Conservation (phyloP, 352 stramenopile species). For the Phytopythium montanum region DNA sequence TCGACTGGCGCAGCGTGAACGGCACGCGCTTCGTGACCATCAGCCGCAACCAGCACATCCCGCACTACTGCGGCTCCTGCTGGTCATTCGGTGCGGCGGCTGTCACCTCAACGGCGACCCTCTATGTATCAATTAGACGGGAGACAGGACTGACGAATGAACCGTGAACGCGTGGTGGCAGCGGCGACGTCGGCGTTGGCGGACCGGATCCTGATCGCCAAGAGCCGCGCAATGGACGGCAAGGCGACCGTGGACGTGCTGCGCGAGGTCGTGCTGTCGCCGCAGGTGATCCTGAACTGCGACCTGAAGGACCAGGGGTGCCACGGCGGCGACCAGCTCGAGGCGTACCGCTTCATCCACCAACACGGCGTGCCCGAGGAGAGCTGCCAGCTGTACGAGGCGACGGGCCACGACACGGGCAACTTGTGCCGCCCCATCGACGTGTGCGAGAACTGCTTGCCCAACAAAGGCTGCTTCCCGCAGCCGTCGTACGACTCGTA, state of each 20-base stretch:
- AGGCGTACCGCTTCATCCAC: slow-evolving; percentile 92
- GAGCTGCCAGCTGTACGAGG: slow-evolving; percentile 93
- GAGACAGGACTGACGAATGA: neutral
- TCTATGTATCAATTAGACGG: too few species aligned
- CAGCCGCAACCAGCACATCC: slow-evolving; percentile 84
- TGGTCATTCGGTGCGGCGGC: slow-evolving; percentile 69
- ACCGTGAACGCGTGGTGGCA: slow-evolving; percentile 14
- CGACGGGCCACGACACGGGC: slow-evolving; percentile 89
- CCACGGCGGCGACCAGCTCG: slow-evolving; percentile 90
- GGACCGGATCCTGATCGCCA: slow-evolving; percentile 85
- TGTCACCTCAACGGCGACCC: too few species aligned
- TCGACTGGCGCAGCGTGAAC: slow-evolving; percentile 91
- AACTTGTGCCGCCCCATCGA: slow-evolving; percentile 86
- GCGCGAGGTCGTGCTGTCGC: slow-evolving; percentile 77
- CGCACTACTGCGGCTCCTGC: slow-evolving; percentile 88
- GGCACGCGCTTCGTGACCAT: slow-evolving; percentile 81
- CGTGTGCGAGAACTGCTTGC: slow-evolving; percentile 92
- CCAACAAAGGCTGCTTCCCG: slow-evolving; percentile 75
- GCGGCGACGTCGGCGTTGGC: slow-evolving; percentile 81
- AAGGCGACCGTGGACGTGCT: slow-evolving; percentile 61
- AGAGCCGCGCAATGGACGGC: slow-evolving; percentile 46
- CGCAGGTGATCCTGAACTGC: slow-evolving; percentile 88
- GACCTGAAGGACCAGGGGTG: slow-evolving; percentile 86
- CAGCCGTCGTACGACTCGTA: slow-evolving; percentile 94
- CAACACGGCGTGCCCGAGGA: slow-evolving; percentile 93